A percentile compares a stretch with the other conserved stretches of the same genome.
Evolutionary conservation across 2,329 filamentous ascomycete genomes (phyloP).

Genomic region (Thermomyces lanuginosus): DNA sequence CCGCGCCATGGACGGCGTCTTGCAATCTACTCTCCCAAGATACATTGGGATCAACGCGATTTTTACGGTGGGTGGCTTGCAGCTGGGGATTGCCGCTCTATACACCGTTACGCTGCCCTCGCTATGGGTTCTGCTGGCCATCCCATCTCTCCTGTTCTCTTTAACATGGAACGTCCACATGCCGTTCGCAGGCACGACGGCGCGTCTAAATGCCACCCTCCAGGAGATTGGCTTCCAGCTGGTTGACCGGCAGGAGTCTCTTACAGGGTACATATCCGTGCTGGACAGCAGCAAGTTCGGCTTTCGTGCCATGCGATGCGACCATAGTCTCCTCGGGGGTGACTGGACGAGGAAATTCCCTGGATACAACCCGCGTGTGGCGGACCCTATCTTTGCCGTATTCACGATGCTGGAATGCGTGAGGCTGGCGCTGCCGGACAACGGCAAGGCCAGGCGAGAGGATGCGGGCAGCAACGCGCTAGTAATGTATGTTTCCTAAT

Average conservation of each 20-base stretch:
- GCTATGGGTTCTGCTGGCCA: conserved; percentile 45
- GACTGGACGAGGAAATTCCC: conserved; percentile 53
- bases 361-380: conserved; percentile 40
- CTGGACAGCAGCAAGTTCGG: conserved; percentile 55
- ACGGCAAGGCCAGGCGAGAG: conserved; percentile 16
- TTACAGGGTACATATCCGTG: conserved; percentile 85
- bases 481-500: conserved; percentile 50
- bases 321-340: conserved; percentile 84
- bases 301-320: conserved; percentile 75
- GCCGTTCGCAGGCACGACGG: conserved; percentile 43
- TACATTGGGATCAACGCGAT: conserved; percentile 46
- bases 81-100: conserved; percentile 47
- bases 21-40: conserved; percentile 25
- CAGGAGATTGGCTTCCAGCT: conserved; percentile 52
- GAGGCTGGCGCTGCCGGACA: conserved; percentile 51
- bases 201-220: conserved; percentile 50
- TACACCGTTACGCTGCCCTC: conserved; percentile 56
- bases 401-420: conserved; percentile 92
- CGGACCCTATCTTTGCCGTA: conserved; percentile 87
- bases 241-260: conserved; percentile 65
- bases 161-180: conserved; percentile 59
- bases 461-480: conserved; percentile 62
- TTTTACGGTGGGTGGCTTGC: conserved; percentile 55
- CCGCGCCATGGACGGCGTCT: conserved; percentile 30
- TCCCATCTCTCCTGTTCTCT: conserved; percentile 52